Evolutionary conservation across 2,329 filamentous ascomycete genomes (phyloP).

Genomic region (Ceratocystis albifundus): DNA sequence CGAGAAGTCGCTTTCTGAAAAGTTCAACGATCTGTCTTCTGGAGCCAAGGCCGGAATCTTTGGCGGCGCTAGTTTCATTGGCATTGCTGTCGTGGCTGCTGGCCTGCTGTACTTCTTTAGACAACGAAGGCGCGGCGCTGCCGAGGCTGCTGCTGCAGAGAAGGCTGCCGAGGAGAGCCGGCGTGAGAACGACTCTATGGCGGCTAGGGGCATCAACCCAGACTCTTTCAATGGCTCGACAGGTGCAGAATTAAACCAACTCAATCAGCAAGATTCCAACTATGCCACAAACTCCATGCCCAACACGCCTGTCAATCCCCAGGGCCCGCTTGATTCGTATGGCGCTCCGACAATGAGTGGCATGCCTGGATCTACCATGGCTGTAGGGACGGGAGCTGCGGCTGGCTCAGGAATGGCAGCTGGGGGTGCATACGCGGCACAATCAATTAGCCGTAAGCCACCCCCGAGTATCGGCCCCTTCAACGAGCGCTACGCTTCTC

Average conservation of each 20-base stretch:
- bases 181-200: conserved; percentile 41
- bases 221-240: conserved; percentile 34
- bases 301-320: conserved; percentile 20
- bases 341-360: conserved; percentile 29
- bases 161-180: conserved; percentile 38
- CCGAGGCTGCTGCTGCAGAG: conserved; percentile 40
- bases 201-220: conserved; percentile 38
- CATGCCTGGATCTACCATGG: conserved; percentile 24
- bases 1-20: conserved; percentile 39
- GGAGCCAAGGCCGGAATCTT: conserved; percentile 44
- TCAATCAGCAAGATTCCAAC: conserved; percentile 26
- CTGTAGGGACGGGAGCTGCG: conserved; percentile 17
- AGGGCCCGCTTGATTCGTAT: conserved; percentile 26
- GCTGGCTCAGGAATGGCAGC: conserved; percentile 10
- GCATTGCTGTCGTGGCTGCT: conserved; percentile 33
- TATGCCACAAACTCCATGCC: conserved; percentile 25
- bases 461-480: conserved; percentile 6
- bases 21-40: conserved; percentile 42
- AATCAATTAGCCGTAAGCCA: background rate
- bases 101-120: conserved; percentile 44
- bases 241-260: conserved; percentile 32
- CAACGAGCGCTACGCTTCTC: conserved; percentile 13
- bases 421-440: conserved; percentile 3
- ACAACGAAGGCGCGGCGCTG: conserved; percentile 42
- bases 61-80: conserved; percentile 34